Evolutionary conservation across 176 grass and related monocot genomes (phyloP).

Genomic region (Calamus simplicifolius): DNA sequence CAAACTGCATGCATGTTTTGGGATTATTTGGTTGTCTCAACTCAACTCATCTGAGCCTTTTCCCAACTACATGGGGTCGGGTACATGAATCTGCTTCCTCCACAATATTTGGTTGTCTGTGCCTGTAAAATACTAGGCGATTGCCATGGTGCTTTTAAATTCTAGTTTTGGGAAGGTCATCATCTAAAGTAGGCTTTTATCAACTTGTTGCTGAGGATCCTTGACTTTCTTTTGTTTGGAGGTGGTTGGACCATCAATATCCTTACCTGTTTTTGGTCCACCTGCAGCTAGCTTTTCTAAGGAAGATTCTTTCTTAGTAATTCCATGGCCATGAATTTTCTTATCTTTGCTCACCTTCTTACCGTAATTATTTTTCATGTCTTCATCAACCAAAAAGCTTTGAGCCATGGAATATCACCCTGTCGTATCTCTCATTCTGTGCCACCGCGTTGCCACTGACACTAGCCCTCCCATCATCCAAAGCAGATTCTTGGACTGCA

Average conservation of each 20-base stretch:
- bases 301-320: slow-evolving; percentile 3
- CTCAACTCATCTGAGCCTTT: too few species aligned
- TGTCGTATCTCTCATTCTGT: slow-evolving; percentile 1
- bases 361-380: not conserved
- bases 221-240: slow-evolving; percentile 1
- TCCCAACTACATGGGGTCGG: too few species aligned
- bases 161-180: not conserved
- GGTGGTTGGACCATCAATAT: slow-evolving; percentile 10
- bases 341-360: slow-evolving; percentile 13
- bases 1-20: too few species aligned
- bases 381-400: slow-evolving; percentile 7
- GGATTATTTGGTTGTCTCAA: too few species aligned
- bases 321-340: slow-evolving; percentile 6
- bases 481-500: not conserved
- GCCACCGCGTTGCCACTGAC: slow-evolving; percentile 3
- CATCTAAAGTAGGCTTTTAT: not conserved
- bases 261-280: not conserved
- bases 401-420: not conserved
- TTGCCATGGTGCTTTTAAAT: too few species aligned
- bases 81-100: too few species aligned
- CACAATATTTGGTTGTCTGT: too few species aligned
- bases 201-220: not conserved
- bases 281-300: slow-evolving; percentile 1
- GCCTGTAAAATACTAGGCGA: too few species aligned
- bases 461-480: slow-evolving; percentile 5